Evolutionary conservation across 2,329 filamentous ascomycete genomes (phyloP).

Genomic region (Claviceps digitariae): DNA sequence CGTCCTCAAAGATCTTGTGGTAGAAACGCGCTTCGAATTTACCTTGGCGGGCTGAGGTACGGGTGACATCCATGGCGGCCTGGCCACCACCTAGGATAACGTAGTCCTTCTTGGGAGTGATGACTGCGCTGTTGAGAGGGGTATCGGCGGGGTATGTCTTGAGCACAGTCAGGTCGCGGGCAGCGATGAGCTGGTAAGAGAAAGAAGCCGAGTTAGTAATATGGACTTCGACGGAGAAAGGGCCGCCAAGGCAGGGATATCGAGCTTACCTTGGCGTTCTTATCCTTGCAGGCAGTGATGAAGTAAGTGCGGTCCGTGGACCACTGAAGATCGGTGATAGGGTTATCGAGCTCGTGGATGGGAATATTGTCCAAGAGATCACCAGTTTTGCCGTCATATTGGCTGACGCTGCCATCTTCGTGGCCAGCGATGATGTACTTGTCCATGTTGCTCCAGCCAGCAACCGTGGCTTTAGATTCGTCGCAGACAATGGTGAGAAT

Average conservation of each 20-base stretch:
- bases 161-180: conserved; percentile 75
- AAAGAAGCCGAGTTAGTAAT: neutral
- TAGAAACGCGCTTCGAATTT: conserved; percentile 99
- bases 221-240: neutral
- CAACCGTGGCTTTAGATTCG: conserved; percentile 93
- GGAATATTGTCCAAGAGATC: conserved; percentile 69
- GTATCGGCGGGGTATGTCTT: conserved; percentile 92
- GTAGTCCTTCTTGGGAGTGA: conserved; percentile 92
- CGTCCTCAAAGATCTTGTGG: conserved; percentile 99
- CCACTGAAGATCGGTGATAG: conserved; percentile 93
- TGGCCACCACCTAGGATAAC: conserved; percentile 97
- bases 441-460: conserved; percentile 86
- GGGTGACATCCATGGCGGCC: conserved; percentile 97
- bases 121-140: conserved; percentile 86
- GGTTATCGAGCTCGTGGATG: conserved; percentile 70
- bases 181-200: conserved; percentile 54
- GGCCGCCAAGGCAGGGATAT: neutral
- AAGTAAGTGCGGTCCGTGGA: conserved; percentile 89
- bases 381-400: conserved; percentile 85
- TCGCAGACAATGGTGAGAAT: conserved; percentile 80
- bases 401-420: conserved; percentile 85
- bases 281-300: conserved; percentile 97
- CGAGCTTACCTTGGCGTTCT: conserved; percentile 66
- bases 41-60: conserved; percentile 83
- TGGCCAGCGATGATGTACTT: conserved; percentile 97